Conservation (phyloP, 164 flowering plant genomes). For the Tinospora cordifolia region DNA sequence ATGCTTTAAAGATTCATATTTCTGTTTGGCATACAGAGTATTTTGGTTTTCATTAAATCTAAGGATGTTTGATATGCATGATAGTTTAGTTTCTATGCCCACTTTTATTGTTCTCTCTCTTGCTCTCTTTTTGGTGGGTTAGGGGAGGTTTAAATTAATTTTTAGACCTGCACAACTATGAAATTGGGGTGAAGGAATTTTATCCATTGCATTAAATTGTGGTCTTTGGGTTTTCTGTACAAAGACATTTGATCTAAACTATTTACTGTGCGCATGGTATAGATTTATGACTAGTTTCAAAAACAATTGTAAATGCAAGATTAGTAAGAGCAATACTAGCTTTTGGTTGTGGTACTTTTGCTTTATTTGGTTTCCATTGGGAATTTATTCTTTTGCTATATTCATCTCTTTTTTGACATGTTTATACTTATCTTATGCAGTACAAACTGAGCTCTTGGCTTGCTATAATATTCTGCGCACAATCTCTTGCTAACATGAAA, state of each 20-base stretch:
- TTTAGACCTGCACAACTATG: not conserved
- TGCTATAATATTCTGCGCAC: slow-evolving; percentile 84
- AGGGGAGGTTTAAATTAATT: not conserved
- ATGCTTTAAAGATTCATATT: too few species aligned
- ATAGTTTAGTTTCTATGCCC: not conserved
- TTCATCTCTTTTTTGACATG: not conserved
- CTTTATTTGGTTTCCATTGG: not conserved
- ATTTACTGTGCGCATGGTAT: not conserved
- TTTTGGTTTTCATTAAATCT: too few species aligned
- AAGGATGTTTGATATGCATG: not conserved
- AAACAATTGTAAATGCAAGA: not conserved
- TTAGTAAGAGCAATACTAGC: not conserved
- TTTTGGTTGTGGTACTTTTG: not conserved
- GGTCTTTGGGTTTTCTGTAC: not conserved
- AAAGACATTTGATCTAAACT: not conserved
- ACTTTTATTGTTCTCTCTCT: too few species aligned
- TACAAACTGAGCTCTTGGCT: slow-evolving; percentile 96
- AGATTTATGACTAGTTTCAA: not conserved
- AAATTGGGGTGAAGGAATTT: not conserved
- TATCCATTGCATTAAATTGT: not conserved
- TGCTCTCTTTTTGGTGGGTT: not conserved
- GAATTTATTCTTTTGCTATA: not conserved
- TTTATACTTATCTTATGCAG: slow-evolving; percentile 31
- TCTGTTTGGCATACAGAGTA: too few species aligned
- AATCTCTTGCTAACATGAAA: slow-evolving; percentile 85